Evolutionary conservation across 257 asterid genomes (phyloP).

Genomic region (Thymus quinquecostatus): DNA sequence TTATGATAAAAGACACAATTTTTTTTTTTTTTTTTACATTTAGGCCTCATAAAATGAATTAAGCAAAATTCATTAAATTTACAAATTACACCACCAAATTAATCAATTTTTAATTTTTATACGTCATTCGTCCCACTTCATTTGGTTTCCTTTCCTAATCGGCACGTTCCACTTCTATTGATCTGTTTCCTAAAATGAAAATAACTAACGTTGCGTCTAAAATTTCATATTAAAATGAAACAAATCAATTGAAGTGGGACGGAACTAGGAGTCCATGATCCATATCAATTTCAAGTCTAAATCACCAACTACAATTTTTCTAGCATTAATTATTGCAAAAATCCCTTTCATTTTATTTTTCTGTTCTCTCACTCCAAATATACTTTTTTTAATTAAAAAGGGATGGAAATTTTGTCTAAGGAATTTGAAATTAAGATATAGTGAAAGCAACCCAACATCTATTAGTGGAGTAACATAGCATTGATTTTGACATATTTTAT

Average conservation of each 20-base stretch:
- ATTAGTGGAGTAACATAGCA: background rate
- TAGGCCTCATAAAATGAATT: background rate
- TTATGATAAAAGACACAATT: background rate
- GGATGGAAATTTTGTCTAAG: background rate
- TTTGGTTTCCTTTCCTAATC: too few relatives aligned
- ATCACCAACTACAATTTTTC: background rate
- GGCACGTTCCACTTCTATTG: too few relatives aligned
- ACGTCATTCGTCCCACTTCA: too few relatives aligned
- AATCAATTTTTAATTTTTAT: background rate
- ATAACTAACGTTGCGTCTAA: too few relatives aligned
- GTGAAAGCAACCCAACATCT: constrained; percentile 13
- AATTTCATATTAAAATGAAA: too few relatives aligned
- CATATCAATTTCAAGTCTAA: background rate
- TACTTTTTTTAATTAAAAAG: too few relatives aligned
- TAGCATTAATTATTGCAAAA: background rate
- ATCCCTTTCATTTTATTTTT: constrained; percentile 15
- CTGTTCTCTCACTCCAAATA: constrained; percentile 15
- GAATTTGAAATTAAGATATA: constrained; percentile 16
- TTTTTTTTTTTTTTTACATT: background rate
- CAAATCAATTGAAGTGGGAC: too few relatives aligned
- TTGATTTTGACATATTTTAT: constrained; percentile 11
- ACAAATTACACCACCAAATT: background rate
- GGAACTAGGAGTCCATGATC: background rate
- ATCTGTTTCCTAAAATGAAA: too few relatives aligned
- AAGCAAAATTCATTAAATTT: background rate